Conservation (phyloP, 257 asterid species). For the Nicotiana undulata region DNA sequence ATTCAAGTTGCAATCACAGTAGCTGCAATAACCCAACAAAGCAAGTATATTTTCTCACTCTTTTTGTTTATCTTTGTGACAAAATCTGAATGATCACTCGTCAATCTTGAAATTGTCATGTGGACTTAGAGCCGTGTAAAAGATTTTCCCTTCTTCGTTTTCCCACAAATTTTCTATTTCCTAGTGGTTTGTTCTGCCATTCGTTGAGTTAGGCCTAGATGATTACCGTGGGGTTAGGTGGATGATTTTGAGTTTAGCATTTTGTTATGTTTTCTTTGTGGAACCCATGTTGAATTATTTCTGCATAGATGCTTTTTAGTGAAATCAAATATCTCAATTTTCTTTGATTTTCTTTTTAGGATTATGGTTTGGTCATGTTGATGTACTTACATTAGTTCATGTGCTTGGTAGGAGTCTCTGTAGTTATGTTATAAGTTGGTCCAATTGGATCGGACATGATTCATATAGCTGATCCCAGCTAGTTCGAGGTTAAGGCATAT, state of each 20-base stretch:
- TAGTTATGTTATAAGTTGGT: background rate
- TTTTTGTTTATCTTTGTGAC: background rate
- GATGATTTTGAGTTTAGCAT: background rate
- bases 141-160: background rate
- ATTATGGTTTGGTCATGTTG: background rate
- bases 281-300: background rate
- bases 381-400: background rate
- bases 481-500: background rate
- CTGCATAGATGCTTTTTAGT: background rate
- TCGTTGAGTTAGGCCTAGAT: background rate
- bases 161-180: background rate
- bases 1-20: too few species aligned
- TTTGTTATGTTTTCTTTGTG: background rate
- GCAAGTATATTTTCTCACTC: too few species aligned
- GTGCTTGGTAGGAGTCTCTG: background rate
- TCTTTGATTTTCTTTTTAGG: background rate
- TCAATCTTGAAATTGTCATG: background rate
- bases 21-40: too few species aligned
- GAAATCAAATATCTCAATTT: background rate
- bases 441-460: background rate
- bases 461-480: background rate
- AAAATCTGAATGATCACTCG: background rate
- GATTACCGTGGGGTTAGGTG: background rate
- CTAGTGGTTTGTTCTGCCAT: background rate
- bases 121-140: background rate